A percentile compares a stretch with the other conserved stretches of the same genome.
phyloP scores from a whole-genome alignment of 768 basidiomycete species.

The Neoboletus brunneissimus region DNA sequence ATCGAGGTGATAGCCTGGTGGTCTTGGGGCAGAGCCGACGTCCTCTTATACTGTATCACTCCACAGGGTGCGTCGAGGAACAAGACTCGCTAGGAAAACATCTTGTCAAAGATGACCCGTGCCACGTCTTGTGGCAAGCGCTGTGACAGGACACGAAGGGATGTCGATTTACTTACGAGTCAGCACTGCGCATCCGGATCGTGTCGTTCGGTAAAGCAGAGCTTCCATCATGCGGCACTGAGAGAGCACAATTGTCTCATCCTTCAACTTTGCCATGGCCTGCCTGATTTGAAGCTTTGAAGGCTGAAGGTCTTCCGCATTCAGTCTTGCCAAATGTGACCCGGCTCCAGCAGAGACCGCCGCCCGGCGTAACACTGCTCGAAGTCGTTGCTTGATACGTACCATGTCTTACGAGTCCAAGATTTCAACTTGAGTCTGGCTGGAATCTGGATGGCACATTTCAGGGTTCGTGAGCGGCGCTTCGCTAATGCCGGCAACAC shows the following conservation, averaged over 20 bases:
- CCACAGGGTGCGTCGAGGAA: neutral
- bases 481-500: neutral
- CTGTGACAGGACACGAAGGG: neutral
- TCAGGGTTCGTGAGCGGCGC: too few relatives aligned
- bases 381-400: neutral
- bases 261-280: neutral
- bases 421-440: neutral
- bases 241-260: neutral
- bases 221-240: neutral
- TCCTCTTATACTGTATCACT: slow-evolving; percentile 6
- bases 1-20: neutral
- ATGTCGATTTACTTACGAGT: neutral
- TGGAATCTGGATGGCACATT: too few relatives aligned
- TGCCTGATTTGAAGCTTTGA: neutral
- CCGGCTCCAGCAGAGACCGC: neutral
- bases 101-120: neutral
- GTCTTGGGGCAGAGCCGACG: neutral
- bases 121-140: neutral
- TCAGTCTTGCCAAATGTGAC: neutral
- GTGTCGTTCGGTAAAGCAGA: neutral
- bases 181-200: neutral
- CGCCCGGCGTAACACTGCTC: neutral
- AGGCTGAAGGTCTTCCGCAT: neutral
- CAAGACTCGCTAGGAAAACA: neutral
- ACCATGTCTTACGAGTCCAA: neutral